Evolutionary conservation across 768 basidiomycete genomes (phyloP).

Genomic region (Kwoniella bestiolae): DNA sequence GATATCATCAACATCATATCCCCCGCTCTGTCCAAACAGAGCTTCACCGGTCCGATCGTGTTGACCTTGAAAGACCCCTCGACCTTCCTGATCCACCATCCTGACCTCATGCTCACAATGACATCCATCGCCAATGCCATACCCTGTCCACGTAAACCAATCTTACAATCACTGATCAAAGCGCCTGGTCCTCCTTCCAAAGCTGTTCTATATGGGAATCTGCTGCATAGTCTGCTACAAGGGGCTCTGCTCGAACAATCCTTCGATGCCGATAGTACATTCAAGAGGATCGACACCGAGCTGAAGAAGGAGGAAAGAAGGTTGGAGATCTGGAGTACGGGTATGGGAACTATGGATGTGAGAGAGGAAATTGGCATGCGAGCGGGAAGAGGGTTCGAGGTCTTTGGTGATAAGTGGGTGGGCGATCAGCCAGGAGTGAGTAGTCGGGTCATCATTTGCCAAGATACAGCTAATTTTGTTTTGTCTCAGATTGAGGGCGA

Average conservation of each 20-base stretch:
- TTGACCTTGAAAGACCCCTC: constrained; percentile 64
- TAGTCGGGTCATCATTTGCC: no score
- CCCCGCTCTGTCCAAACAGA: constrained; percentile 61
- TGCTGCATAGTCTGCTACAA: constrained; percentile 91
- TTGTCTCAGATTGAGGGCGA: constrained; percentile 66
- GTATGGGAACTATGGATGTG: constrained; percentile 55
- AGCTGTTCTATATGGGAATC: constrained; percentile 78
- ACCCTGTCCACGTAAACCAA: constrained; percentile 81
- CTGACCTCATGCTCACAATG: constrained; percentile 87
- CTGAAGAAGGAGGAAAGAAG: constrained; percentile 46
- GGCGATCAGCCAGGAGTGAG: constrained; percentile 65
- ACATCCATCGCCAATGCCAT: constrained; percentile 83
- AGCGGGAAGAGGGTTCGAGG: constrained; percentile 52
- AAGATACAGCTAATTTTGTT: no score
- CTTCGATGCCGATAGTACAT: constrained; percentile 45
- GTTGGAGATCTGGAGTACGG: constrained; percentile 56
- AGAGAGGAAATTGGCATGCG: constrained; percentile 53
- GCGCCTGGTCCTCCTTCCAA: constrained; percentile 62
- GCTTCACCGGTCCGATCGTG: constrained; percentile 38
- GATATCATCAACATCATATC: constrained; percentile 75
- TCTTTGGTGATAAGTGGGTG: constrained; percentile 63
- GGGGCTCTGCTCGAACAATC: constrained; percentile 64
- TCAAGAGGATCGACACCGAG: constrained; percentile 42
- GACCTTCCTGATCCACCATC: constrained; percentile 83
- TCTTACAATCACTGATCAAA: constrained; percentile 65